Percentiles rank a stretch among this genome's conserved stretches.
These are phyloP conservation scores for Schizosaccharomyces versatilis DNA, from an alignment of 1,139 yeast species.

Conservation along the genomic window DNA sequence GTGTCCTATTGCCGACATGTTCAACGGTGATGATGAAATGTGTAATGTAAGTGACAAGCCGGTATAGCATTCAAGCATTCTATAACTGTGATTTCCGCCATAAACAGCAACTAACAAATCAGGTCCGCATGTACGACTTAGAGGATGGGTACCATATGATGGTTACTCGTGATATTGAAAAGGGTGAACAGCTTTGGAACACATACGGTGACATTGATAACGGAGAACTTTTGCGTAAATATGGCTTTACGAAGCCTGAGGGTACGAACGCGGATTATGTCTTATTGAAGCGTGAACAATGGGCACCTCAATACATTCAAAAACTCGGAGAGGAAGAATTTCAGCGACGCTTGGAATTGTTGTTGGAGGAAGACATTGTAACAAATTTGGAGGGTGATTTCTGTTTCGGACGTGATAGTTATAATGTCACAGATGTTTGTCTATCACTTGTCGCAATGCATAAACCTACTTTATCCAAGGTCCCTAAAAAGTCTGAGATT, in stretches of 20 bases:
- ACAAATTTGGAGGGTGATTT: neutral
- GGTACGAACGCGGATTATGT: conserved; percentile 54
- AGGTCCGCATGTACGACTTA: conserved; percentile 15
- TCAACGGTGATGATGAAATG: conserved; percentile 64
- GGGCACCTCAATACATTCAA: conserved; percentile 7
- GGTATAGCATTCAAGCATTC: conserved; percentile 27
- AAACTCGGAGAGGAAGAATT: conserved; percentile 5
- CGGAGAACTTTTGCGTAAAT: conserved; percentile 64
- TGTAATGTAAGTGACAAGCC: conserved; percentile 34
- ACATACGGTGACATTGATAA: conserved; percentile 84
- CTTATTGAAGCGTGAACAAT: conserved; percentile 34
- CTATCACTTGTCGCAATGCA: neutral
- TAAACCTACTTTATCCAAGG: conserved; percentile 6
- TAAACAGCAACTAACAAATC: neutral
- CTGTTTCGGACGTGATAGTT: conserved; percentile 15
- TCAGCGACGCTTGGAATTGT: conserved; percentile 13
- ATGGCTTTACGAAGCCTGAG: conserved; percentile 65
- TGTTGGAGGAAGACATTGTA: conserved; percentile 14
- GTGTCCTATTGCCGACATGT: conserved; percentile 81
- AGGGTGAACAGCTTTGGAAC: conserved; percentile 60
- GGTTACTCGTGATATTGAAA: conserved; percentile 36
- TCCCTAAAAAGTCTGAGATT: conserved; percentile 10
- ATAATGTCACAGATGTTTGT: conserved; percentile 14
- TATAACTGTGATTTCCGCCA: conserved; percentile 13
- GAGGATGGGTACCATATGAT: conserved; percentile 37